phyloP scores from a whole-genome alignment of 495 filamentous ascomycete genomes.

The Penicillium odoratum region DNA sequence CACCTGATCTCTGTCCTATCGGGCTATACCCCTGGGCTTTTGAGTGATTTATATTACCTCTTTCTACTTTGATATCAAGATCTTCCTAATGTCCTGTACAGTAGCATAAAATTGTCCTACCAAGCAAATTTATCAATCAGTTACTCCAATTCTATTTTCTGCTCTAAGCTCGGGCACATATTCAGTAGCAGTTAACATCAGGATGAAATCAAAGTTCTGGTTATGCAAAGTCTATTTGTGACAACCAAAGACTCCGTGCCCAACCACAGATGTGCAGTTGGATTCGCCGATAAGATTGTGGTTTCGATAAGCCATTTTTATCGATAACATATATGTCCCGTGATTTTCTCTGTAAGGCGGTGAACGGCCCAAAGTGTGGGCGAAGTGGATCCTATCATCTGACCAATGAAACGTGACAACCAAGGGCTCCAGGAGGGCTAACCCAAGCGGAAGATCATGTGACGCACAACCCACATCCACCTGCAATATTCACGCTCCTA shows the following conservation, averaged over 20 bases:
- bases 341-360: neutral
- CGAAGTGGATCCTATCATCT: neutral
- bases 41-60: neutral
- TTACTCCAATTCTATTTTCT: neutral
- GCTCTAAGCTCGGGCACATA: neutral
- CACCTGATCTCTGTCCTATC: neutral
- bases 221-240: too few relatives aligned
- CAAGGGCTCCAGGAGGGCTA: conserved; percentile 15
- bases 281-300: neutral
- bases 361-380: neutral
- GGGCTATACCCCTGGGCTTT: neutral
- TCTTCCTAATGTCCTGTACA: neutral
- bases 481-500: conserved; percentile 28
- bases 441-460: conserved; percentile 39
- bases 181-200: neutral
- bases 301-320: neutral
- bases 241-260: too few relatives aligned
- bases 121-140: neutral
- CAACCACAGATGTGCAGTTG: neutral
- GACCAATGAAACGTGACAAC: conserved; percentile 25
- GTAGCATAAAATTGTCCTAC: neutral
- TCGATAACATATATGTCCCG: neutral
- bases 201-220: too few relatives aligned
- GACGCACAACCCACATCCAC: conserved; percentile 42
- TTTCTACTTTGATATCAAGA: neutral